Conservation (phyloP, 2,329 filamentous ascomycete species). For the Sporothrix humicola region DNA sequence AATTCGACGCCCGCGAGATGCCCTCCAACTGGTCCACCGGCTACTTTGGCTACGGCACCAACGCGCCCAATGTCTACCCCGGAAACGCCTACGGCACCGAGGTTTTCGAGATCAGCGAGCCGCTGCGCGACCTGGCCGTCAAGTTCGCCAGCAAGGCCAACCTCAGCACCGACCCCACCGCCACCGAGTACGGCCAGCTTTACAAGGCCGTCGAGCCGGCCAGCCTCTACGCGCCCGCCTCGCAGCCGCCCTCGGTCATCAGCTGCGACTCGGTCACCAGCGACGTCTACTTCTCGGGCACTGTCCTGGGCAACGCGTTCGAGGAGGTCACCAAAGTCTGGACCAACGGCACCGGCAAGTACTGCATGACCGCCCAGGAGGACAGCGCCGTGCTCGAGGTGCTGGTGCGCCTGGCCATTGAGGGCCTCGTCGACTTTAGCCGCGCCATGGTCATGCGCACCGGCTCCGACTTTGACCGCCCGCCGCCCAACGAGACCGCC, state of each 20-base stretch:
- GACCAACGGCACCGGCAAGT: slow-evolving; percentile 70
- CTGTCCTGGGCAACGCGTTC: slow-evolving; percentile 65
- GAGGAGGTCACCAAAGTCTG: slow-evolving; percentile 66
- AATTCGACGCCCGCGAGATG: slow-evolving; percentile 73
- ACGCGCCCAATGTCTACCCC: slow-evolving; percentile 62
- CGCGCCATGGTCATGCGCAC: slow-evolving; percentile 72
- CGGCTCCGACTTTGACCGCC: slow-evolving; percentile 73
- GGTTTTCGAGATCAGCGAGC: slow-evolving; percentile 69
- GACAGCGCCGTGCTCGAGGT: slow-evolving; percentile 73
- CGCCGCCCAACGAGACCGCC: slow-evolving; percentile 61
- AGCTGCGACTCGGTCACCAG: slow-evolving; percentile 72
- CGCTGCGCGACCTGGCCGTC: slow-evolving; percentile 60
- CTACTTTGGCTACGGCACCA: slow-evolving; percentile 69
- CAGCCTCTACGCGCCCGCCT: slow-evolving; percentile 50
- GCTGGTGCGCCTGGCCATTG: slow-evolving; percentile 63
- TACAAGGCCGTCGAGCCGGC: slow-evolving; percentile 52
- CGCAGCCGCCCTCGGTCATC: slow-evolving; percentile 59
- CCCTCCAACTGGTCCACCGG: slow-evolving; percentile 69
- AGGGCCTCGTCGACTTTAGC: slow-evolving; percentile 66
- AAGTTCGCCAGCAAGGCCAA: slow-evolving; percentile 57
- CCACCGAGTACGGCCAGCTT: slow-evolving; percentile 59
- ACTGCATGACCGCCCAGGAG: slow-evolving; percentile 75
- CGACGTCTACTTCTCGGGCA: slow-evolving; percentile 74
- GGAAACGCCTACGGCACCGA: slow-evolving; percentile 68
- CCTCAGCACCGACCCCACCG: slow-evolving; percentile 57